A percentile compares a stretch with the other conserved stretches of the same genome.
Conservation (phyloP, 352 stramenopile genomes). For the Phytophthora vignae region DNA sequence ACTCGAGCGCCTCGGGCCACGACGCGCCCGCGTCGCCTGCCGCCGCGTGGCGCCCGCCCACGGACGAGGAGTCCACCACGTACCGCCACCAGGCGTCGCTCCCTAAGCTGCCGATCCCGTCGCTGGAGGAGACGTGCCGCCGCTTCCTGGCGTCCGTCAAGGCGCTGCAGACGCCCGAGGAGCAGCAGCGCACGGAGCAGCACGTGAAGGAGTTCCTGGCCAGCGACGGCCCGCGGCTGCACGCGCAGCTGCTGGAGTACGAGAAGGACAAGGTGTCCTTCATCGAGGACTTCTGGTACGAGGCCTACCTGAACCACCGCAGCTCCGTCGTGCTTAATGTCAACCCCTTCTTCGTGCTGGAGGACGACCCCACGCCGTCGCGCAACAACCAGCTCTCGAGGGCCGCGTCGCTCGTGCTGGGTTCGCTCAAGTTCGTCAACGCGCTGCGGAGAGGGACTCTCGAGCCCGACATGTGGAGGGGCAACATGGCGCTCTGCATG, state of each 20-base stretch:
- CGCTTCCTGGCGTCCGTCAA: slow-evolving; percentile 82
- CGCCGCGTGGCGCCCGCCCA: slow-evolving; percentile 29
- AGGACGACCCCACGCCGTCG: slow-evolving; percentile 89
- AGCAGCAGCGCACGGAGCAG: slow-evolving; percentile 60
- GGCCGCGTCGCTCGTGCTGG: slow-evolving; percentile 91
- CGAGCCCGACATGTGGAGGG: slow-evolving; percentile 91
- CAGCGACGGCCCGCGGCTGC: slow-evolving; percentile 76
- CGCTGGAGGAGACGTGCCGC: slow-evolving; percentile 79
- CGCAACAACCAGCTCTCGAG: slow-evolving; percentile 92
- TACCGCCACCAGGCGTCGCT: slow-evolving; percentile 77
- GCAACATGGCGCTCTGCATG: slow-evolving; percentile 94
- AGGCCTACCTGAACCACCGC: slow-evolving; percentile 95
- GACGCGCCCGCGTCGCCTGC: neutral
- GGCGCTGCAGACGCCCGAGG: slow-evolving; percentile 77
- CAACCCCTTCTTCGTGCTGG: slow-evolving; percentile 97
- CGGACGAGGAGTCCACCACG: slow-evolving; percentile 60
- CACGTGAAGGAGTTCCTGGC: slow-evolving; percentile 68
- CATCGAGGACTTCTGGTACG: slow-evolving; percentile 96
- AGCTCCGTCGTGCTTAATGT: slow-evolving; percentile 95
- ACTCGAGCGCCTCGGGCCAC: slow-evolving; percentile 6
- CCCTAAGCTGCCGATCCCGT: slow-evolving; percentile 88
- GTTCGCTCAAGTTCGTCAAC: slow-evolving; percentile 93
- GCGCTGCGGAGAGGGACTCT: slow-evolving; percentile 91
- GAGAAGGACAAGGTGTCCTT: slow-evolving; percentile 79
- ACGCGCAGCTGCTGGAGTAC: slow-evolving; percentile 77